Evolutionary conservation across 805 yeast species (phyloP).

Genomic region (Monosporozyma servazzii): DNA sequence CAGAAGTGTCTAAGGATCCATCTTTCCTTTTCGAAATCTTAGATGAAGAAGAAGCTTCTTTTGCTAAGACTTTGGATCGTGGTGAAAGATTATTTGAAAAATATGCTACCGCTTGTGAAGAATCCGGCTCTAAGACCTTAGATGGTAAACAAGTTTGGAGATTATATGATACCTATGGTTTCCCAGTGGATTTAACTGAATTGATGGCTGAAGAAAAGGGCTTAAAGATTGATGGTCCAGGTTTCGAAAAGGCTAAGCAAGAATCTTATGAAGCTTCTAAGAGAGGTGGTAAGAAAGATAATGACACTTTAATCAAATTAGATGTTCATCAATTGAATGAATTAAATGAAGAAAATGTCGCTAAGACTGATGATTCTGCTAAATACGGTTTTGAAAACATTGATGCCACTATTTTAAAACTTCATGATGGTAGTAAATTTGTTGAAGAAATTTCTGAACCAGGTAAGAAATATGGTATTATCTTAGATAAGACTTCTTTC

Average conservation of each 20-base stretch:
- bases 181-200: constrained; percentile 96
- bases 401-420: constrained; percentile 58
- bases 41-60: constrained; percentile 92
- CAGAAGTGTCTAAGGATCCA: constrained; percentile 71
- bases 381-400: constrained; percentile 70
- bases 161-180: constrained; percentile 95
- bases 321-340: constrained; percentile 85
- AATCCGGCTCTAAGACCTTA: constrained; percentile 63
- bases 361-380: constrained; percentile 74
- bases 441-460: constrained; percentile 39
- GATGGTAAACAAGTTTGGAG: constrained; percentile 98
- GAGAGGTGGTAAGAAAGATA: constrained; percentile 61
- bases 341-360: constrained; percentile 47
- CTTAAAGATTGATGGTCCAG: constrained; percentile 82
- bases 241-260: constrained; percentile 81
- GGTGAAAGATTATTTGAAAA: constrained; percentile 95
- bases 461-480: constrained; percentile 60
- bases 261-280: constrained; percentile 93
- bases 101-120: constrained; percentile 76
- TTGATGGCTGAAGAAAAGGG: constrained; percentile 99
- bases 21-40: constrained; percentile 78
- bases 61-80: constrained; percentile 90
- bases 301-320: constrained; percentile 58
- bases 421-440: constrained; percentile 59
- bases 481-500: constrained; percentile 85